Base-by-base conservation (phyloP, 306 rosid genomes). In the Begonia loranthoides region DNA sequence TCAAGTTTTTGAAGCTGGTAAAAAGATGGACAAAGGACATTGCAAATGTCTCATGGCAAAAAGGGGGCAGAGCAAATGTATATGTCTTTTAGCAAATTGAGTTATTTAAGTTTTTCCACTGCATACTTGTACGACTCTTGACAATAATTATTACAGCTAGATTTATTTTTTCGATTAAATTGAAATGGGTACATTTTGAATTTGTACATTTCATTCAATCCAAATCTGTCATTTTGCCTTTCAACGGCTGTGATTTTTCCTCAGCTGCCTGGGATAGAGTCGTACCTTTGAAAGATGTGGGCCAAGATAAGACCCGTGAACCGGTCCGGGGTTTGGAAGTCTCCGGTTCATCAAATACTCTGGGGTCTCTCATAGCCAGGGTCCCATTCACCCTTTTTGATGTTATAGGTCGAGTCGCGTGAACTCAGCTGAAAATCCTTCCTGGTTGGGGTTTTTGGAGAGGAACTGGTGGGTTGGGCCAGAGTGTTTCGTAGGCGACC, bases 391-490 rank as follows among this genome's bases (percentile, higher is more conserved):
- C 96, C 96, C 71, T 92, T 83, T 68, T 80, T 83, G 43, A 92
- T 64, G 33, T 76, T 59, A 39, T 45, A 83, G 0, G 10, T 53
- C 5, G 93, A 74, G 53, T 92, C 82, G 36, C 86, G 64, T 0
- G 99, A 74, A 54, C 70, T 69, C 52, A 92, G 63, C 38, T 57
- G 69, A 61, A 92, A 92, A 53, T 86, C 82, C 60, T 70, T 80
- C 16, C 96, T 71, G 14, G 99, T 96, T 9, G 96, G 78, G 9
- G 69, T n/a, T n/a, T n/a, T 36, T 86, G 96, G 16, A 76, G 68
- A 0, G 99, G 94, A 38, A 92, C 99, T 0, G 99, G 99, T 0
- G 99, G 99, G 66, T 67, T 73, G 17, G 74, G 57, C 52, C 96
- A 76, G 45, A 92, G 96, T 4, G 82, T 64, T 59, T 86, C 94